phyloP scores from a whole-genome alignment of 2,329 filamentous ascomycete genomes.

The Monilinia polystroma region DNA sequence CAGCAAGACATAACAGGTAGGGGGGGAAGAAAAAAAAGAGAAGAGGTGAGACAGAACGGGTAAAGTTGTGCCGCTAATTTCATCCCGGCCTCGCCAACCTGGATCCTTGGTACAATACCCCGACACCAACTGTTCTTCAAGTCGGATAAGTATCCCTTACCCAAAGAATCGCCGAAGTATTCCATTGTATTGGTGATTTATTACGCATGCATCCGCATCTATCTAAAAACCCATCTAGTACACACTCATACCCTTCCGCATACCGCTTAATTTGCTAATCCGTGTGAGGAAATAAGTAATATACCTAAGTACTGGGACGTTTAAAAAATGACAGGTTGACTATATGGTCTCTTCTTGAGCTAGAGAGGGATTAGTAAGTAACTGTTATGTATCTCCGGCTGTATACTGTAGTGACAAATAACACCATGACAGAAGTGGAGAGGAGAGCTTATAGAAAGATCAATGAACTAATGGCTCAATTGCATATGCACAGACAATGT shows the following conservation, averaged over 20 bases:
- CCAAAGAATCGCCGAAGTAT: background rate
- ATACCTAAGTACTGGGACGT: background rate
- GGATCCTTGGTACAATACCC: constrained; percentile 15
- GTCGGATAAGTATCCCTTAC: too few species aligned
- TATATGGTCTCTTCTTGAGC: background rate
- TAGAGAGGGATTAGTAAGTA: background rate
- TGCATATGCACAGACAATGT: too few species aligned
- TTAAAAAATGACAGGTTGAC: background rate
- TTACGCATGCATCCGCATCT: background rate
- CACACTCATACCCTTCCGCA: background rate
- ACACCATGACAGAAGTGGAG: background rate
- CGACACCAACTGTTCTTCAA: background rate
- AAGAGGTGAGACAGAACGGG: background rate
- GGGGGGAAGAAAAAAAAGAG: background rate
- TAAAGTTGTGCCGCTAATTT: constrained; percentile 17
- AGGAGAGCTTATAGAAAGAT: background rate
- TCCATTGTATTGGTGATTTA: background rate
- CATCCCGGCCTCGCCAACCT: constrained; percentile 14
- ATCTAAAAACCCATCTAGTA: background rate
- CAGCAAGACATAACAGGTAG: background rate
- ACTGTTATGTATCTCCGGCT: background rate
- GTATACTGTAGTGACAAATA: background rate
- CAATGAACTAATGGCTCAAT: too few species aligned
- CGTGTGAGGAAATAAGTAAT: background rate
- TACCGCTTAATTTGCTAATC: background rate